Base-by-base conservation (phyloP, 2,329 filamentous ascomycete species). In the Colletotrichum sp. region DNA sequence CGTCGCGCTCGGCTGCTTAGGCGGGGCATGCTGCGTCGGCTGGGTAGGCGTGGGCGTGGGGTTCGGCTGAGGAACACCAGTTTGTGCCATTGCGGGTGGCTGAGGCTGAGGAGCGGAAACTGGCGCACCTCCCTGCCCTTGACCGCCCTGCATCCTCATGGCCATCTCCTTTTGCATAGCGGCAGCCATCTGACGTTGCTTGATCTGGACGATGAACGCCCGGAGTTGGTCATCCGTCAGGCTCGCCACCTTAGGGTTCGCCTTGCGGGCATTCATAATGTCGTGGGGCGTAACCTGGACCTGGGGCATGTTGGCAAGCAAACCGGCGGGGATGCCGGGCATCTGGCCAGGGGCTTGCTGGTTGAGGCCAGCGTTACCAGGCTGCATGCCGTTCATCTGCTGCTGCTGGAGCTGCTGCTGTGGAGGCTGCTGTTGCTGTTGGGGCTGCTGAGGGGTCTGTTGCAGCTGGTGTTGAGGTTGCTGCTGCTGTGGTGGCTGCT, bases 401-500 rank as follows among this genome's bases (percentile, higher is more conserved):
- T 69, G 61, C 27, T 58, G 55, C 57, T 71, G 77, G 38, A 77
- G 75, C 38, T 75, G 75, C 43, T 72, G 72, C 47, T 80, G 70
- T 76, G 81, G 31, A 73, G 76, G 69, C 34, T 77, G 73, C 21
- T 72, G 70, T 34, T 70, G 73, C 51, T 75, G 76, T 34, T 72
- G 67, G 16, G 58, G 77, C 54, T 77, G 72, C 38, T 76, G 77
- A 21, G 70, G 70, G 31, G n/a, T 13, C 65, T 77, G 76, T 59
- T 75, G 68, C 62, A 34, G 12, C 34, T 76, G 77, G 34, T 71
- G 43, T 29, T 77, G 78, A 24, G 76, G 75, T 34, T 77, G 78
- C 62, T 77, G 77, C 21, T 76, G 77, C 54, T 78, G 78, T 65
- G 84, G 83, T 7, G 77, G 78, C n/a, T 79, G 78, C 62, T 79